A percentile compares a stretch with the other conserved stretches of the same genome.
phyloP scores from a whole-genome alignment of 2,329 filamentous ascomycete species.

The Botrytis hyacinthi region DNA sequence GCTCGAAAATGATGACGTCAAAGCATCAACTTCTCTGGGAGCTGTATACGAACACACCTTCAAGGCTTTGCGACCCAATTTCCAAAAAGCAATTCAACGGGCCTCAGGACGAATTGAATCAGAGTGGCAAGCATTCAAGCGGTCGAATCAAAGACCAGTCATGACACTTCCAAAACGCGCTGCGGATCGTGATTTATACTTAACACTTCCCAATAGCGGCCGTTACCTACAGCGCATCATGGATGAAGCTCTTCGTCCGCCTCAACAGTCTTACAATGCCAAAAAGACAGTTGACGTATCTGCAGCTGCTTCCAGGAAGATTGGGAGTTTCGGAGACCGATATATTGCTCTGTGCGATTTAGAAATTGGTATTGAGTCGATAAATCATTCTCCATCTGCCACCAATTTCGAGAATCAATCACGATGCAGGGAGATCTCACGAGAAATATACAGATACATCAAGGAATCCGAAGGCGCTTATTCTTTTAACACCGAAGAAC shows the following conservation, averaged over 20 bases:
- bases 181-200: conserved; percentile 33
- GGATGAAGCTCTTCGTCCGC: background rate
- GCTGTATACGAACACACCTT: conserved; percentile 37
- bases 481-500: conserved; percentile 46
- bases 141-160: conserved; percentile 41
- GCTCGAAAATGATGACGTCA: conserved; percentile 45
- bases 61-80: conserved; percentile 30
- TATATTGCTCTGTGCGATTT: conserved; percentile 32
- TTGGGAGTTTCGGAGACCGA: conserved; percentile 26
- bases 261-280: background rate
- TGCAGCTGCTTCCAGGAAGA: conserved; percentile 1
- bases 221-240: conserved; percentile 35
- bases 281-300: conserved; percentile 11
- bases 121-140: conserved; percentile 46
- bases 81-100: conserved; percentile 34
- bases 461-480: conserved; percentile 41
- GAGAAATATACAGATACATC: conserved; percentile 42
- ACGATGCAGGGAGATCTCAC: conserved; percentile 38
- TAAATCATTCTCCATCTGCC: background rate
- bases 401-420: conserved; percentile 15
- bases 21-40: conserved; percentile 10
- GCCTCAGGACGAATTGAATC: background rate
- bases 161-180: conserved; percentile 44
- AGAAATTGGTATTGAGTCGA: conserved; percentile 26
- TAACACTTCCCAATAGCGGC: conserved; percentile 46